A percentile compares a stretch with the other conserved stretches of the same genome.
Evolutionary conservation across 306 rosid genomes (phyloP).

Genomic region (Medicago truncatula): MtrunA17r5.0-ANR NC_053044.1:49918501-49919000

Average conservation of each 20-base stretch:
- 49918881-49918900: constrained; percentile 74
- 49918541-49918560: no score
- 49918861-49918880: constrained; percentile 71
- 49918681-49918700: no score
- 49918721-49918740: background rate
- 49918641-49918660: no score
- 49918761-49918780: constrained; percentile 61
- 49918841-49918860: constrained; percentile 78
- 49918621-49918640: no score
- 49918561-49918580: no score
- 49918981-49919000: constrained; percentile 31
- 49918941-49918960: constrained; percentile 76
- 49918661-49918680: no score
- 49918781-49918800: constrained; percentile 74
- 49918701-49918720: no score
- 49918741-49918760: constrained; percentile 47
- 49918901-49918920: constrained; percentile 79
- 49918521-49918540: no score
- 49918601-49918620: no score
- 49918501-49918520: no score
- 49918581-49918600: no score
- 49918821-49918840: constrained; percentile 76
- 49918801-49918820: constrained; percentile 71
- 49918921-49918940: constrained; percentile 73
- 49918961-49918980: constrained; percentile 82